phyloP scores from a whole-genome alignment of 768 basidiomycete genomes.

The Mycena epipterygia region DNA sequence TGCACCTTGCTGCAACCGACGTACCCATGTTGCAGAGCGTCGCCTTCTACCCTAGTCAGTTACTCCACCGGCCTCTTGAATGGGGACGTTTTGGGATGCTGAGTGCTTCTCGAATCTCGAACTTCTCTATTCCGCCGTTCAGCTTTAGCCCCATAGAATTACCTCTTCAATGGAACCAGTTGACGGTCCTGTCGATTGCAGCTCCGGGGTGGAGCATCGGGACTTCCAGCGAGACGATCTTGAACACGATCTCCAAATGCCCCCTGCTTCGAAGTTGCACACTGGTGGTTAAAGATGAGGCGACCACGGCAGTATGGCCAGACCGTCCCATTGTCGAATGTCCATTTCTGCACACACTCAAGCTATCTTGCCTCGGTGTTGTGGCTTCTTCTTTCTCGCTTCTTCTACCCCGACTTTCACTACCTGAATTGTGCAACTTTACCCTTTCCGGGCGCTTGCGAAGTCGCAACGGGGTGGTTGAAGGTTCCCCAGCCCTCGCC shows the following conservation, averaged over 20 bases:
- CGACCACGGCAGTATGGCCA: too few relatives aligned
- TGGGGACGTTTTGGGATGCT: not conserved
- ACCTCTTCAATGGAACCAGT: not conserved
- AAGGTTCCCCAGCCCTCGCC: not conserved
- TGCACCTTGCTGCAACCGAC: not conserved
- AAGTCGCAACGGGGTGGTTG: not conserved
- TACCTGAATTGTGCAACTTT: not conserved
- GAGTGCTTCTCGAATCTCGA: not conserved
- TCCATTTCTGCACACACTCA: not conserved
- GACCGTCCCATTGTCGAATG: not conserved
- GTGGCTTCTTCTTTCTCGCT: not conserved
- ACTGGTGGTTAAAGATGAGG: not conserved
- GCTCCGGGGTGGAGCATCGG: too few relatives aligned
- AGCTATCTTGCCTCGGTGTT: not conserved
- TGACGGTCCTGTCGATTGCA: not conserved
- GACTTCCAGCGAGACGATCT: not conserved
- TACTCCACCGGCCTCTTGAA: too few relatives aligned
- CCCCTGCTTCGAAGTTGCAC: not conserved
- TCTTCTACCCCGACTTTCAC: not conserved
- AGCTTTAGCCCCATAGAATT: not conserved
- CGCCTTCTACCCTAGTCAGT: not conserved
- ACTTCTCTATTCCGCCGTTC: not conserved
- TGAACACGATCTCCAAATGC: not conserved
- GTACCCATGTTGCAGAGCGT: constrained; percentile 1
- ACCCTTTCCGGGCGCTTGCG: not conserved